Conservation (phyloP, 2,329 filamentous ascomycete genomes). For the Corinectria fuckeliana region DNA sequence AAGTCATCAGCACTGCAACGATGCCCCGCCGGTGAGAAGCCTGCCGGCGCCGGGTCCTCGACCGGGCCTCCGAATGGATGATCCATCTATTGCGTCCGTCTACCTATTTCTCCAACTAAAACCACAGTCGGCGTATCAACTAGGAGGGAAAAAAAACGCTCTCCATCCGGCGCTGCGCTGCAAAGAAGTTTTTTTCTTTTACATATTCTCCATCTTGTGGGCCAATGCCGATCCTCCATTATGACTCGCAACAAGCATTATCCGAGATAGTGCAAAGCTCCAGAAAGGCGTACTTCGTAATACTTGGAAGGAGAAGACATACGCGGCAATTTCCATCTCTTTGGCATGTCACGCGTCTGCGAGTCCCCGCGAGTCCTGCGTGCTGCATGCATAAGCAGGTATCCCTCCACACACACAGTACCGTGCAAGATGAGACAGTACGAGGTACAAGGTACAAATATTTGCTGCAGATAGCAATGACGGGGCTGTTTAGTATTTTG, state of each 20-base stretch:
- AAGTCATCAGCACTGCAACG: not conserved
- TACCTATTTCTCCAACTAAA: conserved; percentile 9
- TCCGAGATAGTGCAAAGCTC: too few relatives aligned
- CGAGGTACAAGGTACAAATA: not conserved
- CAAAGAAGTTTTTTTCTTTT: conserved; percentile 29
- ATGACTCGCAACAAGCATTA: conserved; percentile 8
- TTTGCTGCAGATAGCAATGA: too few relatives aligned
- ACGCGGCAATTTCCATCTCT: conserved; percentile 8
- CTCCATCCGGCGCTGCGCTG: conserved; percentile 1
- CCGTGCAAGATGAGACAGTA: not conserved
- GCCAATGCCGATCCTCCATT: conserved; percentile 24
- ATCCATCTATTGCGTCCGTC: conserved; percentile 7
- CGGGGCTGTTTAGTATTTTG: conserved; percentile 8
- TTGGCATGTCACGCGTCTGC: conserved; percentile 20
- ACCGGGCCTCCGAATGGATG: conserved; percentile 12
- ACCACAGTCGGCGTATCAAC: conserved; percentile 5
- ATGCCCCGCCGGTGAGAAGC: not conserved
- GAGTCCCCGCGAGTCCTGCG: conserved; percentile 1
- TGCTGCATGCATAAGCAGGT: not conserved
- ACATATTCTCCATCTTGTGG: conserved; percentile 10
- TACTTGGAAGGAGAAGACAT: too few relatives aligned
- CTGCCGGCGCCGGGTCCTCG: conserved; percentile 6
- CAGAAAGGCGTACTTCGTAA: too few relatives aligned
- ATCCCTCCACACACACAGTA: not conserved
- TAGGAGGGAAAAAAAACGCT: conserved; percentile 24